Base-by-base conservation (phyloP, 441 rosid genomes). In the Brassica balearica region DNA sequence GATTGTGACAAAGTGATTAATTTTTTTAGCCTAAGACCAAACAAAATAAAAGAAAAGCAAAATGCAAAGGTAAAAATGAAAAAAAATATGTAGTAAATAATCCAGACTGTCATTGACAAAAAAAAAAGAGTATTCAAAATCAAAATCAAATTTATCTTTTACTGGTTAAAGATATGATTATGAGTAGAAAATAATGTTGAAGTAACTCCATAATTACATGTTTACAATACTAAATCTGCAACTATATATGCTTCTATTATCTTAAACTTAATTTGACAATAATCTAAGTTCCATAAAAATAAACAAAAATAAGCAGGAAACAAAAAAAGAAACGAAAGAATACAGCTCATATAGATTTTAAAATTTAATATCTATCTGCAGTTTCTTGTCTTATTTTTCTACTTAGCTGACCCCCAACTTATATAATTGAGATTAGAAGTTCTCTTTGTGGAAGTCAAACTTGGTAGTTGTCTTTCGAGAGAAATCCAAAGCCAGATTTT, bases 381-480 rank as follows among this genome's bases (percentile, higher is more conserved):
- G 46, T 68, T 74, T 70, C 69, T 65, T 65, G 5, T 65, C 66
- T 75, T 70, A 56, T 38, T 69, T 23, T 62, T 68, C 62, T 70
- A 56, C 51, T 15, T 9, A 74, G 34, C 51, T 32, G 15, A 12
- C 14, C 7, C 10, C 51, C 53, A 55, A 68, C 8, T 20, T 14
- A 36, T 68, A 55, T 64, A 65, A 61, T 68, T 27, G 12, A 5
- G 71, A 67, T 43, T 83, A 68, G 58, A 83, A 81, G 75, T 74
- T 85, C 76, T 82, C 81, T 69, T 94, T 92, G 65, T 90, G 98
- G 60, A 94, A 94, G 63, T 92, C 97, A 76, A 94, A 94, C 87
- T 92, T 92, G 23, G 97, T 91, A 81, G 93, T 80, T 12, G 97
- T 92, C 87, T 77, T 92, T 81, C 78, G 93, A 14, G 98, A 91